A percentile compares a stretch with the other conserved stretches of the same genome.
These are phyloP conservation scores for Neopestalotiopsis sp. DNA, from an alignment of 2,329 filamentous ascomycete species.

Conservation along the genomic window DNA sequence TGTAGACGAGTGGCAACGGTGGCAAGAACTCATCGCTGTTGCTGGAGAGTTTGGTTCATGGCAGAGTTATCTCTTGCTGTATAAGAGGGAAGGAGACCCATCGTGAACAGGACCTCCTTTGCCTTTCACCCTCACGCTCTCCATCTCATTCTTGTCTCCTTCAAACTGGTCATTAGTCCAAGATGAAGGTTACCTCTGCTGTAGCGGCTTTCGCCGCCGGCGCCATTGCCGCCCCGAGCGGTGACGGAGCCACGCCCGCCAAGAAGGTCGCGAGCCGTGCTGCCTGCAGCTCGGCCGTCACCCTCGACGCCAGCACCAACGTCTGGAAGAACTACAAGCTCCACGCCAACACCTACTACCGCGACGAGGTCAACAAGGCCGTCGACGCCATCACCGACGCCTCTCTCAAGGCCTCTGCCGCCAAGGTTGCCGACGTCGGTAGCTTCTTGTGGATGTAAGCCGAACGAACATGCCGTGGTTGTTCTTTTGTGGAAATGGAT, in stretches of 20 bases:
- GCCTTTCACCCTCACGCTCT: slow-evolving; percentile 28
- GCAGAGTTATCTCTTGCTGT: slow-evolving; percentile 14
- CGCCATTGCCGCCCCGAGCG: slow-evolving; percentile 33
- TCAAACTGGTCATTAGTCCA: slow-evolving; percentile 22
- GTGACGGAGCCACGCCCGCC: slow-evolving; percentile 10
- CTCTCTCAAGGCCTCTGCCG: slow-evolving; percentile 59
- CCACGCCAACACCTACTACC: slow-evolving; percentile 40
- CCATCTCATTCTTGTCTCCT: slow-evolving; percentile 25
- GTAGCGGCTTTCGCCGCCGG: slow-evolving; percentile 34
- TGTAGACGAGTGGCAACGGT: not conserved
- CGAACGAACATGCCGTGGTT: not conserved
- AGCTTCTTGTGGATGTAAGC: slow-evolving; percentile 60
- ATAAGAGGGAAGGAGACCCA: slow-evolving; percentile 32
- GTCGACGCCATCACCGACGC: slow-evolving; percentile 40
- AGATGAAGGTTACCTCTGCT: slow-evolving; percentile 37
- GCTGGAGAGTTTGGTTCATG: not conserved
- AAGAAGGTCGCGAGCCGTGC: slow-evolving; percentile 13
- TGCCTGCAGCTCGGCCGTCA: slow-evolving; percentile 34
- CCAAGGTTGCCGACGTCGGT: slow-evolving; percentile 58
- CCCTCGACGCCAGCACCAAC: slow-evolving; percentile 38
- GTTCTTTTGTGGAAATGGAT: not conserved
- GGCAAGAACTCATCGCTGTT: slow-evolving; percentile 14
- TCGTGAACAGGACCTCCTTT: slow-evolving; percentile 20
- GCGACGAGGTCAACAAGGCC: slow-evolving; percentile 34
- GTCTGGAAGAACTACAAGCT: slow-evolving; percentile 37